phyloP scores from a whole-genome alignment of 2,329 filamentous ascomycete species.

The Camillea tinctor region DNA sequence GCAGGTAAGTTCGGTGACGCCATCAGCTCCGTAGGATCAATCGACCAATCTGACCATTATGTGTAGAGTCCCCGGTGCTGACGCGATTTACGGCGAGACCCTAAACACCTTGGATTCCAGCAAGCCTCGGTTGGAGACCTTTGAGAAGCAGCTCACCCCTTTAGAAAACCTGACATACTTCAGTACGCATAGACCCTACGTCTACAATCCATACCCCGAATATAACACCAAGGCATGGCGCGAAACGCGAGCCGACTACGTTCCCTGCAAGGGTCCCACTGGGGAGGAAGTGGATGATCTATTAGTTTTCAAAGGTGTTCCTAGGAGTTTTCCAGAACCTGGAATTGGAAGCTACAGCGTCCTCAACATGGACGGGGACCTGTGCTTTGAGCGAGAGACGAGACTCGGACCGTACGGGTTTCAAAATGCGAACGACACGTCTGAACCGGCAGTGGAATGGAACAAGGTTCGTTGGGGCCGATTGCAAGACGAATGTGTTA shows the following conservation, averaged over 20 bases:
- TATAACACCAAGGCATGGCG: slow-evolving; percentile 64
- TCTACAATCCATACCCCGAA: slow-evolving; percentile 69
- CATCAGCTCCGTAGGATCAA: slow-evolving; percentile 10
- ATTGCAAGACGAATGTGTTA: slow-evolving; percentile 65
- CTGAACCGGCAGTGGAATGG: slow-evolving; percentile 54
- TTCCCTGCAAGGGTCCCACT: slow-evolving; percentile 63
- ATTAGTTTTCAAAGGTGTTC: slow-evolving; percentile 61
- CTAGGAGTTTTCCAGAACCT: slow-evolving; percentile 57
- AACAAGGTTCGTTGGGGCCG: slow-evolving; percentile 66
- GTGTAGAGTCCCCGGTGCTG: slow-evolving; percentile 44
- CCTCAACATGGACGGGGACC: slow-evolving; percentile 58
- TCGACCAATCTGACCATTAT: slow-evolving; percentile 24
- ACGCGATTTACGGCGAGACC: slow-evolving; percentile 58
- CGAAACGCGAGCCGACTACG: slow-evolving; percentile 54
- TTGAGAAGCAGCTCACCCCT: slow-evolving; percentile 31
- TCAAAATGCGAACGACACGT: slow-evolving; percentile 46
- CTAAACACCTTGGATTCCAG: slow-evolving; percentile 45
- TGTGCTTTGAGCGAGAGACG: slow-evolving; percentile 68
- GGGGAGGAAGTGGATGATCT: slow-evolving; percentile 61
- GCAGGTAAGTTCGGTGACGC: slow-evolving; percentile 30
- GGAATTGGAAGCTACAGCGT: slow-evolving; percentile 62
- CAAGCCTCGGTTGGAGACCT: slow-evolving; percentile 30
- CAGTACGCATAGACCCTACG: slow-evolving; percentile 47
- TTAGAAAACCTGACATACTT: slow-evolving; percentile 39
- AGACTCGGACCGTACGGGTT: slow-evolving; percentile 68